These are phyloP conservation scores for Paraphaeosphaeria minitans DNA, from an alignment of 2,329 filamentous ascomycete species.

Conservation along the genomic window DNA sequence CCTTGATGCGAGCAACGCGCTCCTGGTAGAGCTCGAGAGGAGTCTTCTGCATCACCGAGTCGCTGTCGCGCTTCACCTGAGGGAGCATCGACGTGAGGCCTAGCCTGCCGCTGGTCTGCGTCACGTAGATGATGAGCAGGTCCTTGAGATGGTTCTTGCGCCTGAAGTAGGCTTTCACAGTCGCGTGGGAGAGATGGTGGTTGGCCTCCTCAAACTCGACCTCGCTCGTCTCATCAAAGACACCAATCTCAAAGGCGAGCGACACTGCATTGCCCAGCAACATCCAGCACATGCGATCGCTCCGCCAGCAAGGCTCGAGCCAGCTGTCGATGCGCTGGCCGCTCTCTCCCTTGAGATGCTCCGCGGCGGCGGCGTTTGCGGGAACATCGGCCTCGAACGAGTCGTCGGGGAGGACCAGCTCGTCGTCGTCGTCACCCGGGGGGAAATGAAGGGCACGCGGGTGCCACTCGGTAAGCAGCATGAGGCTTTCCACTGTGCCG, in stretches of 20 bases:
- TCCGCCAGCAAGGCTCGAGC: slow-evolving; percentile 92
- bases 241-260: slow-evolving; percentile 88
- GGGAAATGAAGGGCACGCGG: slow-evolving; percentile 94
- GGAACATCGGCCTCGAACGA: slow-evolving; percentile 66
- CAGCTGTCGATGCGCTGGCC: slow-evolving; percentile 90
- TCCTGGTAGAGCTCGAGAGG: slow-evolving; percentile 44
- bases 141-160: slow-evolving; percentile 82
- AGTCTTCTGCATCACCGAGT: slow-evolving; percentile 29
- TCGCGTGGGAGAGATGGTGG: slow-evolving; percentile 50
- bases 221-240: slow-evolving; percentile 90
- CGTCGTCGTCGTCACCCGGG: slow-evolving; percentile 68
- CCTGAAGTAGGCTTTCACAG: slow-evolving; percentile 77
- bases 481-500: slow-evolving; percentile 90
- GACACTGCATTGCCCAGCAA: slow-evolving; percentile 88
- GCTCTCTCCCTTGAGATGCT: slow-evolving; percentile 65
- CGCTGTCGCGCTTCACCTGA: slow-evolving; percentile 40
- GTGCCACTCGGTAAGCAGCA: slow-evolving; percentile 97
- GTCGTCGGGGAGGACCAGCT: slow-evolving; percentile 71
- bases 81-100: slow-evolving; percentile 95
- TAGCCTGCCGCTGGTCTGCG: slow-evolving; percentile 89
- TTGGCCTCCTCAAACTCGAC: slow-evolving; percentile 56
- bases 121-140: slow-evolving; percentile 86
- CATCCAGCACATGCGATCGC: slow-evolving; percentile 97
- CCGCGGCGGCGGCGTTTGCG: slow-evolving; percentile 44
- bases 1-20: slow-evolving; percentile 42